These are phyloP conservation scores for Quercus phellos DNA, from an alignment of 331 rosid genomes.

Conservation along the genomic window DNA sequence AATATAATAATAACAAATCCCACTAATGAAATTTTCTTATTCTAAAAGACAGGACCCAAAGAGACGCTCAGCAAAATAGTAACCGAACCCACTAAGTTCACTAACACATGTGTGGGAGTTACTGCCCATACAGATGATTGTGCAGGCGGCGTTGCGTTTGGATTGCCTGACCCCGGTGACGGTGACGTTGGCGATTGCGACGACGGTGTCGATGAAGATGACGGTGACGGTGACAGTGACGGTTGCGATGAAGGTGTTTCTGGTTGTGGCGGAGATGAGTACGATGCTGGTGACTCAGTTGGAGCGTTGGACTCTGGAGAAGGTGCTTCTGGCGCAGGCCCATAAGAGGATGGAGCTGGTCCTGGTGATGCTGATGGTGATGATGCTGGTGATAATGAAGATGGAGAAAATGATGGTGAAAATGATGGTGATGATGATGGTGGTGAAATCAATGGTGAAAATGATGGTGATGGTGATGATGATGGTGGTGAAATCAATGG, in stretches of 20 bases:
- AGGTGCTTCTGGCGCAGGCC: background rate
- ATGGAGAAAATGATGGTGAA: background rate
- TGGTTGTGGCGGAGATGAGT: background rate
- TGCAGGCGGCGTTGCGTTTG: background rate
- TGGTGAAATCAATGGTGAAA: background rate
- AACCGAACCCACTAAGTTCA: background rate
- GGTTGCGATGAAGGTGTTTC: background rate
- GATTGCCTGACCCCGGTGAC: background rate
- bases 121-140: slow-evolving; percentile 12
- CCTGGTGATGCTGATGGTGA: background rate
- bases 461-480: background rate
- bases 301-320: slow-evolving; percentile 22
- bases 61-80: slow-evolving; percentile 34
- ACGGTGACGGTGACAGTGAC: background rate
- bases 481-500: background rate
- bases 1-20: background rate
- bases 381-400: background rate
- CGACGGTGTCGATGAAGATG: background rate
- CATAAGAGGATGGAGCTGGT: background rate
- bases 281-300: background rate
- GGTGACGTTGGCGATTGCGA: slow-evolving; percentile 5
- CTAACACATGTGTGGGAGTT: slow-evolving; percentile 22
- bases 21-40: background rate
- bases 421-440: background rate
- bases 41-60: slow-evolving; percentile 17